Conservation (phyloP, 2,329 filamentous ascomycete species). For the Scortechinia acanthostroma region DNA sequence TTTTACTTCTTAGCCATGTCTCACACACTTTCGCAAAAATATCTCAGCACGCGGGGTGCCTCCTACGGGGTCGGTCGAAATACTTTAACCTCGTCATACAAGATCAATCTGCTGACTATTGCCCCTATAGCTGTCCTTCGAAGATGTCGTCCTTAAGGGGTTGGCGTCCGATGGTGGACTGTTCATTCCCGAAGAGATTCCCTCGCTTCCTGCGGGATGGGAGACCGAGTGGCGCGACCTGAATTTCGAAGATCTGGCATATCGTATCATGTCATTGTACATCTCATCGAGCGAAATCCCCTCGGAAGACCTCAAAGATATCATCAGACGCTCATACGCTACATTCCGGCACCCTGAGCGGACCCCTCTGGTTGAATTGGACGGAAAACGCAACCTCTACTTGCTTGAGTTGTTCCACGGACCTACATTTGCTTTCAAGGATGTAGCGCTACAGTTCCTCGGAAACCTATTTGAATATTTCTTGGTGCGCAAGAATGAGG, state of each 20-base stretch:
- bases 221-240: slow-evolving; percentile 73
- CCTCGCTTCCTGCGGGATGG: slow-evolving; percentile 26
- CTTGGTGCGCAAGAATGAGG: slow-evolving; percentile 65
- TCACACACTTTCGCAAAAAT: slow-evolving; percentile 36
- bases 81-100: slow-evolving; percentile 7
- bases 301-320: slow-evolving; percentile 68
- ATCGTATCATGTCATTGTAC: slow-evolving; percentile 79
- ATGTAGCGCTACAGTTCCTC: slow-evolving; percentile 72
- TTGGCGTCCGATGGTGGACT: slow-evolving; percentile 80
- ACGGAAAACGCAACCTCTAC: slow-evolving; percentile 61
- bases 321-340: slow-evolving; percentile 79
- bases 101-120: too few species aligned
- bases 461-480: slow-evolving; percentile 96
- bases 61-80: slow-evolving; percentile 21
- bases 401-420: slow-evolving; percentile 94
- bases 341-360: slow-evolving; percentile 78
- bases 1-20: slow-evolving; percentile 6
- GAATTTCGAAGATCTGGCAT: slow-evolving; percentile 75
- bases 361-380: slow-evolving; percentile 73
- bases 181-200: slow-evolving; percentile 80
- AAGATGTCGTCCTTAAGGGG: slow-evolving; percentile 83
- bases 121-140: slow-evolving; percentile 78
- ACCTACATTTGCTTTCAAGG: slow-evolving; percentile 87
- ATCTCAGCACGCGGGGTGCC: slow-evolving; percentile 40
- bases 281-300: slow-evolving; percentile 81